Conservation (phyloP, 164 flowering plant species). For the Stephania japonica region DNA sequence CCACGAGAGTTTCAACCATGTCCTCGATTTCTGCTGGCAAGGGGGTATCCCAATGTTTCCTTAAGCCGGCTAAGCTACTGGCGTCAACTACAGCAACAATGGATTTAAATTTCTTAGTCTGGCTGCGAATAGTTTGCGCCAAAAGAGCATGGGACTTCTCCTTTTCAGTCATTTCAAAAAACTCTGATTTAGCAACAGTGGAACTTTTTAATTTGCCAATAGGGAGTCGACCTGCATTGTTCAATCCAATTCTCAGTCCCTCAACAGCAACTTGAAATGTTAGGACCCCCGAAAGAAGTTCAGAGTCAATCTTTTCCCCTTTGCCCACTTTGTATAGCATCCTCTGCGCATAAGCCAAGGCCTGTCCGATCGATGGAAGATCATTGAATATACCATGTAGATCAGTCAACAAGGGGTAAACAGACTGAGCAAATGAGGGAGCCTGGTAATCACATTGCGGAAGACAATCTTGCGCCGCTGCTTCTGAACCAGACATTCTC, state of each 20-base stretch:
- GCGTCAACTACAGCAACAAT: conserved; percentile 85
- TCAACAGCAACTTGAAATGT: conserved; percentile 76
- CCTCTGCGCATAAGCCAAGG: conserved; percentile 66
- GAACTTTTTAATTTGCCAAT: conserved; percentile 19
- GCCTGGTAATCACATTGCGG: conserved; percentile 36
- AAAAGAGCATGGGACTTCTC: conserved; percentile 69
- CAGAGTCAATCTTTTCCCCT: conserved; percentile 54
- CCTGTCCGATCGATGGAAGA: conserved; percentile 60
- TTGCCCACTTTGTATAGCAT: conserved; percentile 58
- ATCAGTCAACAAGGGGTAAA: conserved; percentile 65
- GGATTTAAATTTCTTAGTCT: conserved; percentile 55
- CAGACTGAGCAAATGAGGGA: conserved; percentile 68
- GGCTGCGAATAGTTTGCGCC: conserved; percentile 63
- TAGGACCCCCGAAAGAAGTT: conserved; percentile 52
- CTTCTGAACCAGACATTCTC: conserved; percentile 19
- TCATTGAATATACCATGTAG: conserved; percentile 57
- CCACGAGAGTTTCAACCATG: conserved; percentile 42
- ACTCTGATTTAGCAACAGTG: conserved; percentile 23
- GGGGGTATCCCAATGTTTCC: conserved; percentile 77
- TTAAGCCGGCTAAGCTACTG: conserved; percentile 60
- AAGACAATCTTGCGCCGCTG: conserved; percentile 22
- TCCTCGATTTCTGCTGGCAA: conserved; percentile 60
- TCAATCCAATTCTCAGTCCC: conserved; percentile 68
- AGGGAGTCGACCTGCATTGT: conserved; percentile 51
- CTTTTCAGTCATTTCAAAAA: conserved; percentile 50